Conservation (phyloP, 805 yeast species). For the Isabelozyma pseudorhagii region DNA sequence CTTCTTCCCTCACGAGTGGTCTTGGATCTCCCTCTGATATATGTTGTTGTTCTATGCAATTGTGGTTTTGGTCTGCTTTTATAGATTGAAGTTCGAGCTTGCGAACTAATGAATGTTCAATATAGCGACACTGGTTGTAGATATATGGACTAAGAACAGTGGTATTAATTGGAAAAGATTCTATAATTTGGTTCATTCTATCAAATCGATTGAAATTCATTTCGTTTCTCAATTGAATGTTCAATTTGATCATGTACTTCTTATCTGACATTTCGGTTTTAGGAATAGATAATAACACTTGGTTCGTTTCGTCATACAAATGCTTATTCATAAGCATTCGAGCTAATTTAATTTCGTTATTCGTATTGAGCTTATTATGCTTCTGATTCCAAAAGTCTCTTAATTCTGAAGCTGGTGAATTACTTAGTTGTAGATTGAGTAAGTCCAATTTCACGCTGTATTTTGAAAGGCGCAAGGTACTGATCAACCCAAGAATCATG, state of each 20-base stretch:
- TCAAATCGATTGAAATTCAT: conserved; percentile 14
- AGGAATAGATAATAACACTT: conserved; percentile 19
- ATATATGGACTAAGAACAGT: conserved; percentile 31
- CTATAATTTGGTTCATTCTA: conserved; percentile 14
- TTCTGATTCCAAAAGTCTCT: conserved; percentile 10
- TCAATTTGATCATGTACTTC: conserved; percentile 22
- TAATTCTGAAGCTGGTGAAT: conserved; percentile 12
- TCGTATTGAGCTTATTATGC: conserved; percentile 15
- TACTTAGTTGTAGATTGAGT: conserved; percentile 11
- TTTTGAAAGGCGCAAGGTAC: not conserved
- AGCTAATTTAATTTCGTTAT: conserved; percentile 25
- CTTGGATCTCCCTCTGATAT: not conserved
- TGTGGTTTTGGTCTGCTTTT: conserved; percentile 1
- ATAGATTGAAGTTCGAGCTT: conserved; percentile 14
- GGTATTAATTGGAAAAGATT: conserved; percentile 29
- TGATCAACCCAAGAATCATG: not conserved
- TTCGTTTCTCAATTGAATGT: conserved; percentile 21
- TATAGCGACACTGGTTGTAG: conserved; percentile 25
- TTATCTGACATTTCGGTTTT: conserved; percentile 22
- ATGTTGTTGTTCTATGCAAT: not conserved
- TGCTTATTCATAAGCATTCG: conserved; percentile 28
- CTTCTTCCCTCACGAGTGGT: not conserved
- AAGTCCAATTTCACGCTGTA: not conserved
- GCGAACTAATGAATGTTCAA: conserved; percentile 14
- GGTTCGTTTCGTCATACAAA: conserved; percentile 18